phyloP scores from a whole-genome alignment of 306 rosid species.

The Sindora glabra region DNA sequence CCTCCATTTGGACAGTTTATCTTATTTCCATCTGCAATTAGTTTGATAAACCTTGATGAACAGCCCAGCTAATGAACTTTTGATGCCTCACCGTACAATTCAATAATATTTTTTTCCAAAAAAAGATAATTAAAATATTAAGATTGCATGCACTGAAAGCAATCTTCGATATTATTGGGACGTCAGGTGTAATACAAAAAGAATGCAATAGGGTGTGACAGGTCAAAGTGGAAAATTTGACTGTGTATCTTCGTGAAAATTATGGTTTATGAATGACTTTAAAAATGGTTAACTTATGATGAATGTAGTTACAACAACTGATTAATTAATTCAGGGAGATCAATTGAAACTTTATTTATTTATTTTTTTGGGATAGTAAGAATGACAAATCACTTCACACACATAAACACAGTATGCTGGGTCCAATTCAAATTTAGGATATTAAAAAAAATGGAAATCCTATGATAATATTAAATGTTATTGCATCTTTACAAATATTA shows the following conservation, averaged over 20 bases:
- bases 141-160: slow-evolving; percentile 20
- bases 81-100: neutral
- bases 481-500: too few relatives aligned
- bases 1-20: slow-evolving; percentile 30
- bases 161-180: slow-evolving; percentile 16
- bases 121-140: neutral
- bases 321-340: neutral
- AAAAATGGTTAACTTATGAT: neutral
- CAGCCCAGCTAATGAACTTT: slow-evolving; percentile 4
- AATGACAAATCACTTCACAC: too few relatives aligned
- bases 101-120: neutral
- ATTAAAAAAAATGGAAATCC: too few relatives aligned
- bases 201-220: slow-evolving; percentile 11
- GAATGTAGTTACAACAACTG: neutral
- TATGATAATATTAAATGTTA: too few relatives aligned
- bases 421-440: too few relatives aligned
- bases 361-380: too few relatives aligned
- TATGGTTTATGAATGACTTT: neutral
- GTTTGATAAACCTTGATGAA: slow-evolving; percentile 8
- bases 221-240: slow-evolving; percentile 18
- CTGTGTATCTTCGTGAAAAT: slow-evolving; percentile 3
- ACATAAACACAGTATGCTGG: too few relatives aligned
- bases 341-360: neutral
- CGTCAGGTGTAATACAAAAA: slow-evolving; percentile 16
- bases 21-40: slow-evolving; percentile 21